Evolutionary conservation across 2,329 filamentous ascomycete species (phyloP), one percentile per base, ranked within the genome.

Genomic region (Botrytis aclada): DNA sequence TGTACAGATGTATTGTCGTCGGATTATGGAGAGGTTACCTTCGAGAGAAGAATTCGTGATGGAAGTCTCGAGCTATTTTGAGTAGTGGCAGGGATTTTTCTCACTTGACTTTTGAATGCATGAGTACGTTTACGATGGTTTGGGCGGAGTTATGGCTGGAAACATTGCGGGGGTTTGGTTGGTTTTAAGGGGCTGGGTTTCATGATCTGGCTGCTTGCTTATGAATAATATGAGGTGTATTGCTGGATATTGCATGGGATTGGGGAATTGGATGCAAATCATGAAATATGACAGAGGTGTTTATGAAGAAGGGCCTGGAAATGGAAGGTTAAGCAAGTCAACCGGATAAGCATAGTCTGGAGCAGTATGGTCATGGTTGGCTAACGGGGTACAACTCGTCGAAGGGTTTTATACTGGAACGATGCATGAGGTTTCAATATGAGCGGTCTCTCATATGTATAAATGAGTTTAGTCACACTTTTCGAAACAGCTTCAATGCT

Each of bases 1-100:
- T 67, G 65, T 25, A 34, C 18, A 2, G 65, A 67, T 25, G 18
- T 37, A 25, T 20, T 67, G 29, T 67, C 65, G 29, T 56, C 65
- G 3, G 6, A 41, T 25, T 56, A 67, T 32, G 65, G 65, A 67
- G 34, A 43, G 34, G 29, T 67, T 14, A 56, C 34, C 10, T 67
- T 67, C 8, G 65, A 56, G 47, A 67, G 65, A 7, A 67, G 22
- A 34, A 56, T 67, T 56, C 65, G 65, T 67, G 65, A 67, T 67
- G 65, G 65, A 41, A 67, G 47, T 56, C 34, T 67, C 5, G 65
- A 56, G n/a, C 65, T 67, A 37, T 67, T 67, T 41, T 67, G 65
- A 67, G 25, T 37, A 41, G 39, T 67, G 47, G 9, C 32, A 3
- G 5, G n/a, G 18, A 67, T 20, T 10, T 32, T 7, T 25, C 25